Evolutionary conservation across 768 basidiomycete genomes (phyloP).

Genomic region (Lyophyllum atratum): DNA sequence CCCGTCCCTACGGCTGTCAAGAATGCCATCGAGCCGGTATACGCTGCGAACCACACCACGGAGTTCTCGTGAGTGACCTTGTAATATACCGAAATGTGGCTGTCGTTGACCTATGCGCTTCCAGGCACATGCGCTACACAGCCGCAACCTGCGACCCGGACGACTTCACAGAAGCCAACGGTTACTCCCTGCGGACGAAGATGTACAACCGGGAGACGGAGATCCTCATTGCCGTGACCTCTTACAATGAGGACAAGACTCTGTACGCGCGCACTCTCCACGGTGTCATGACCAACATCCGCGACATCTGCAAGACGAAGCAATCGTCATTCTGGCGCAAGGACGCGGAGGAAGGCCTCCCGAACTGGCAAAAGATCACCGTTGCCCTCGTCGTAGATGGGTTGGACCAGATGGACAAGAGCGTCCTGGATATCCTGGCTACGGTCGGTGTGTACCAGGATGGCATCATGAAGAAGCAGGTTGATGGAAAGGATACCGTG

Average conservation of each 20-base stretch:
- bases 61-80: slow-evolving; percentile 93
- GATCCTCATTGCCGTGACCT: slow-evolving; percentile 90
- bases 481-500: slow-evolving; percentile 85
- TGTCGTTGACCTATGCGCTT: background rate
- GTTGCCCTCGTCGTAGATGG: slow-evolving; percentile 93
- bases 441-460: slow-evolving; percentile 94
- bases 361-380: slow-evolving; percentile 89
- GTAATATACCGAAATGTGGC: too few relatives aligned
- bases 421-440: slow-evolving; percentile 82
- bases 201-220: slow-evolving; percentile 90
- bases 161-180: slow-evolving; percentile 76
- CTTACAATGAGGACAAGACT: slow-evolving; percentile 90
- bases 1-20: slow-evolving; percentile 81
- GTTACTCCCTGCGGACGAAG: slow-evolving; percentile 86
- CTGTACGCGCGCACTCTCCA: slow-evolving; percentile 90
- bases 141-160: slow-evolving; percentile 92
- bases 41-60: slow-evolving; percentile 66
- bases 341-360: slow-evolving; percentile 78
- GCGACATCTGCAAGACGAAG: slow-evolving; percentile 96
- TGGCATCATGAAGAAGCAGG: slow-evolving; percentile 92
- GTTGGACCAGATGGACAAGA: slow-evolving; percentile 94
- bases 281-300: slow-evolving; percentile 95
- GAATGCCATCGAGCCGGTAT: slow-evolving; percentile 81
- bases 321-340: slow-evolving; percentile 90
- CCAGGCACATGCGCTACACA: slow-evolving; percentile 89